These are phyloP conservation scores for Isoetes taiwanensis DNA, from an alignment of 75 land plant species.

Conservation along the genomic window DNA sequence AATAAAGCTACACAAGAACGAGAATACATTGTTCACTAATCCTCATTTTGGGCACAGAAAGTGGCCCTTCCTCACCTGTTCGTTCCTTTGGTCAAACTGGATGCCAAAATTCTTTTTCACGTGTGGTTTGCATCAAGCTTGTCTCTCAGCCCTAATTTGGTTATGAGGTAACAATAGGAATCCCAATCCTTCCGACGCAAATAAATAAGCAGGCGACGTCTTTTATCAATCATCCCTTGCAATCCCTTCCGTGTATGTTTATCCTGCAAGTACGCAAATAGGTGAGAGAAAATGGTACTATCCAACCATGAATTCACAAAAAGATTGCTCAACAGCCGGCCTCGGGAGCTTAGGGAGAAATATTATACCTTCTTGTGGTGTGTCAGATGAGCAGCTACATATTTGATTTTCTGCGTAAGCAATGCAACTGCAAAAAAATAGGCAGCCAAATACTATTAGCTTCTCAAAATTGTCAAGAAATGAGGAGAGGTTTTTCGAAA, in stretches of 20 bases:
- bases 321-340: neutral
- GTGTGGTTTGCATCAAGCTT: too few relatives aligned
- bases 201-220: slow-evolving; percentile 73
- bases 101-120: too few relatives aligned
- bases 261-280: slow-evolving; percentile 35
- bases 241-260: slow-evolving; percentile 82
- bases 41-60: too few relatives aligned
- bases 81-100: too few relatives aligned
- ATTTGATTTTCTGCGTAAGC: slow-evolving; percentile 77
- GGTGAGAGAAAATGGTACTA: neutral
- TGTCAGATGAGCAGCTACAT: slow-evolving; percentile 36
- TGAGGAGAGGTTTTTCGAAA: neutral
- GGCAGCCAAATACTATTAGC: too few relatives aligned
- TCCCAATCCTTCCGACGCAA: slow-evolving; percentile 88
- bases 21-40: too few relatives aligned
- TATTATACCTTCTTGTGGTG: slow-evolving; percentile 61
- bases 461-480: neutral
- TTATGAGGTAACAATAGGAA: slow-evolving; percentile 55
- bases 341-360: neutral
- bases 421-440: slow-evolving; percentile 67
- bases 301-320: neutral
- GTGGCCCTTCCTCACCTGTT: too few relatives aligned
- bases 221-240: slow-evolving; percentile 52
- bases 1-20: too few relatives aligned
- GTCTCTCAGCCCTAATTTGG: slow-evolving; percentile 66